Evolutionary conservation across 176 grass and related monocot genomes (phyloP), one percentile per base, ranked within the genome.

Genomic region (Avena eriantha): DNA sequence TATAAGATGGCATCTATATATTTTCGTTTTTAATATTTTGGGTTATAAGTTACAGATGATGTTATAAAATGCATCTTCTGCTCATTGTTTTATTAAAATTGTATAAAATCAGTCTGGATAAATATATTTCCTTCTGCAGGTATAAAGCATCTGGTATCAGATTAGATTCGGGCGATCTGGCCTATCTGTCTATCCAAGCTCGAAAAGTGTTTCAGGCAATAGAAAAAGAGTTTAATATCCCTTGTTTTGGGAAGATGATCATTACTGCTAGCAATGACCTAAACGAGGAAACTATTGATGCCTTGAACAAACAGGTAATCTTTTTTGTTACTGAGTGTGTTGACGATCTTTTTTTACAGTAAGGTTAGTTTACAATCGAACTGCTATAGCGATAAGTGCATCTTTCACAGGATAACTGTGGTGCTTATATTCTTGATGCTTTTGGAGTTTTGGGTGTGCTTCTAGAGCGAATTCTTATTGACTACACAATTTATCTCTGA

Each of bases 211-310:
- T 99, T 84, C 50, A 13, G 47, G 67, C 60, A 50, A 82, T 99
- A 82, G 97, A 96, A 67, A 85, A 91, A 54, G 94, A 99, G 84
- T 94, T 99, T 45, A 84, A 83, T 78, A 57, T 96, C 41, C 55
- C 89, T 43, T 60, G 18, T 85, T 99, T 99, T 83, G 94, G 92
- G 34, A 91, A 96, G 79, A 99, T 90, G 88, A 64, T 80, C 39
- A 93, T 99, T 72, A 88, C 97, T 86, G 97, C 97, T 88, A 99
- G 97, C 73, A 99, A 99, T 88, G 97, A 99, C 53, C 83, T 99
- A 50, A 99, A 96, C 61, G 97, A 99, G 88, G 97, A 99, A 90
- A 99, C 97, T 24, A 96, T 96, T 77, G 97, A 99, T 93, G 97
- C 97, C 47, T 83, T 99, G 48, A 99, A 99, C 80, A 96, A 99